Base-by-base conservation (phyloP, 2,329 filamentous ascomycete species). In the Fusarium hainanense region DNA sequence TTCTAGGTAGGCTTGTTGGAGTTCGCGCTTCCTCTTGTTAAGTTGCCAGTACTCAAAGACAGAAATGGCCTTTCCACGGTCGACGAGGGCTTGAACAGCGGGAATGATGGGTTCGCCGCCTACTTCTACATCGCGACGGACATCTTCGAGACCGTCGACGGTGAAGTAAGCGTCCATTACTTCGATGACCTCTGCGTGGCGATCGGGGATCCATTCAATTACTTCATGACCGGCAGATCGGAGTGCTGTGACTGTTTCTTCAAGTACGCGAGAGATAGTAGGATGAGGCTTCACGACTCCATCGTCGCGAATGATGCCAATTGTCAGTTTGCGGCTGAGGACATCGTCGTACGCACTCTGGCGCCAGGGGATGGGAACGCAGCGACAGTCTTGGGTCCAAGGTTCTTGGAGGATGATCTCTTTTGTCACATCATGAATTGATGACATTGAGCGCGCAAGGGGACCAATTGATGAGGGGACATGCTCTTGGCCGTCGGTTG, bases 41-140 rank as follows among this genome's bases (percentile, higher is more conserved):
- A 92, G 81, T 69, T 90, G 88, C 89, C 89, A 92, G 77, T 91
- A 92, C 7, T 89, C 82, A 60, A 87, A 90, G 0, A 90, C 87
- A 0, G 87, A 89, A 16, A 90, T 87, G 1, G 87, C 75, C 13
- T 82, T 69, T 3, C 82, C 85, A 0, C 82, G 80, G 54, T 86
- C 85, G 16, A 90, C 76, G 8, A 91, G 80, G 0, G 79, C 82
- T 71, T 89, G 81, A 0, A 91, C 88, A 57, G 89, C 86, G 0
- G 86, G 84, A 6, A 90, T 83, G 42, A 83, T 84, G 0, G 89
- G 88, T 58, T 91, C 89, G 2, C 89, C 88, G 1, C 83, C 87
- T 3, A 78, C 81, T 7, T 76, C 73, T 0, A 91, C 78, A 30
- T 87, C 87, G 4, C 81, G 80, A 7, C 84, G 82, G 34, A 91